phyloP scores from a whole-genome alignment of 192 early-diverging fungal genomes.

The Podila minutissima region DNA sequence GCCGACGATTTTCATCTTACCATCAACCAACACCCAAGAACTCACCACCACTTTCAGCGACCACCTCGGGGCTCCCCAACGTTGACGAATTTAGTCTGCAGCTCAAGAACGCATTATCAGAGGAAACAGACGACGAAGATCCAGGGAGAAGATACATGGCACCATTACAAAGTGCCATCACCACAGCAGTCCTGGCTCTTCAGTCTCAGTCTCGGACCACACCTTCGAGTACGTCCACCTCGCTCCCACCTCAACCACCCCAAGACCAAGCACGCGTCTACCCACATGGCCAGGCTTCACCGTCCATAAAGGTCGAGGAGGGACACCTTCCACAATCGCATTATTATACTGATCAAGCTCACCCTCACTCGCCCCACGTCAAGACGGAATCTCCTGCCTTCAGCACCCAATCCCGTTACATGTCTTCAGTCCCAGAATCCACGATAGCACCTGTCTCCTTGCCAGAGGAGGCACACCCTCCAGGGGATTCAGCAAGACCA shows the following conservation, averaged over 20 bases:
- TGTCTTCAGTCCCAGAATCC: too few relatives aligned
- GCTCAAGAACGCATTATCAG: slow-evolving; percentile 20
- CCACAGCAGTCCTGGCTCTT: slow-evolving; percentile 32
- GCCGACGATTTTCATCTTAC: slow-evolving; percentile 43
- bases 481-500: background rate
- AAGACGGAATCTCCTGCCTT: background rate
- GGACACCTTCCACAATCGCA: too few relatives aligned
- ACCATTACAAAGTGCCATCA: slow-evolving; percentile 25
- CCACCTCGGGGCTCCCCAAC: slow-evolving; percentile 13
- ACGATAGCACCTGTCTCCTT: too few relatives aligned
- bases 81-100: slow-evolving; percentile 29
- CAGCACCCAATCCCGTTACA: background rate
- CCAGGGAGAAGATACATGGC: slow-evolving; percentile 37
- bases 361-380: background rate
- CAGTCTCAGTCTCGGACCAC: slow-evolving; percentile 8
- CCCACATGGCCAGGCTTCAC: background rate
- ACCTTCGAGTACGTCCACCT: background rate
- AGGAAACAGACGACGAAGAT: slow-evolving; percentile 47
- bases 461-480: too few relatives aligned
- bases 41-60: slow-evolving; percentile 45
- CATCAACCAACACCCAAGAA: slow-evolving; percentile 52
- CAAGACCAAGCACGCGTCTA: background rate
- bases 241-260: background rate
- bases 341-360: too few relatives aligned
- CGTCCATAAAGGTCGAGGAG: background rate